These are phyloP conservation scores for Glycine latifolia DNA, from an alignment of 306 rosid genomes.

Conservation along the genomic window DNA sequence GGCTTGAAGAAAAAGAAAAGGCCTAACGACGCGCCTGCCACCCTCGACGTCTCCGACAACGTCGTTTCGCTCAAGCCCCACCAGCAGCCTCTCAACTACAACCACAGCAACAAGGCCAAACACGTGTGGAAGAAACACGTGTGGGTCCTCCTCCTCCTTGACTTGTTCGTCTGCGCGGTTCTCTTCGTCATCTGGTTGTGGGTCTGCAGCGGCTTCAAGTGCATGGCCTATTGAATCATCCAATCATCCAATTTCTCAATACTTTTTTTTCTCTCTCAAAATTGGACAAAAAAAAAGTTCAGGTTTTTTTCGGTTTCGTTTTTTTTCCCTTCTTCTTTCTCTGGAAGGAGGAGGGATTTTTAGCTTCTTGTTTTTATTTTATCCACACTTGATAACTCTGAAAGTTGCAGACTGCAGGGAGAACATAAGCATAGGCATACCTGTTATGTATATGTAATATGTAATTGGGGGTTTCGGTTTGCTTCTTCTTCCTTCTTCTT, in stretches of 20 bases:
- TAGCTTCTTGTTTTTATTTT: background rate
- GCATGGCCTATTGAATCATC: slow-evolving; percentile 64
- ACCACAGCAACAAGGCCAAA: slow-evolving; percentile 58
- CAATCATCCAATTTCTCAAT: background rate
- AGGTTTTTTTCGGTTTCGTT: background rate
- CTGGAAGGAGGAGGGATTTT: slow-evolving; percentile 36
- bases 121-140: slow-evolving; percentile 93
- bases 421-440: background rate
- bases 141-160: slow-evolving; percentile 83
- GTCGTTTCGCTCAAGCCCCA: slow-evolving; percentile 1
- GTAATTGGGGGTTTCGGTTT: slow-evolving; percentile 44
- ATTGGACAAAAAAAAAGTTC: background rate
- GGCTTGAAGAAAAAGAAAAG: slow-evolving; percentile 90
- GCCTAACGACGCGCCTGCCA: slow-evolving; percentile 40
- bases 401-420: slow-evolving; percentile 13
- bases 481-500: background rate
- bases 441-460: background rate
- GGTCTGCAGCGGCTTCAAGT: slow-evolving; percentile 94
- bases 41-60: slow-evolving; percentile 28
- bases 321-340: slow-evolving; percentile 39
- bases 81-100: slow-evolving; percentile 53
- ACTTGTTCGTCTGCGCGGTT: slow-evolving; percentile 74
- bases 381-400: background rate
- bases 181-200: slow-evolving; percentile 89
- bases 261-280: no score